Evolutionary conservation across 495 filamentous ascomycete species (phyloP).

Genomic region (Evernia prunastri): DNA sequence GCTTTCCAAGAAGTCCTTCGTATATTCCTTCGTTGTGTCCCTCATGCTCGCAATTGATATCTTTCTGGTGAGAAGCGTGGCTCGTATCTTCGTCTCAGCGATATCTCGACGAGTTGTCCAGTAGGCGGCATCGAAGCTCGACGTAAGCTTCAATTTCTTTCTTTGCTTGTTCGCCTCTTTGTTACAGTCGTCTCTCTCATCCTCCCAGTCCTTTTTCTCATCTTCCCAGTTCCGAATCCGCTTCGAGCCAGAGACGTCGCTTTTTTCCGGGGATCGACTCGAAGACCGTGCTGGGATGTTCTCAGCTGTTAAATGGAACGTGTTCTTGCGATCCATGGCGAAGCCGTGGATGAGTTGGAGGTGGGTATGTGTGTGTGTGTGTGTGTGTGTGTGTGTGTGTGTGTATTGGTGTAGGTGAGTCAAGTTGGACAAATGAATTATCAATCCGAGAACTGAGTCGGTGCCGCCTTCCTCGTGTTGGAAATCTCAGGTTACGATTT

Average conservation of each 20-base stretch:
- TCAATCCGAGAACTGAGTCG: too few relatives aligned
- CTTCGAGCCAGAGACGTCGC: not conserved
- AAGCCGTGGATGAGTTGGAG: not conserved
- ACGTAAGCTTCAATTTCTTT: not conserved
- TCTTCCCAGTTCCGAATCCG: not conserved
- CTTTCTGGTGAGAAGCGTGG: not conserved
- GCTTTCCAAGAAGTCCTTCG: not conserved
- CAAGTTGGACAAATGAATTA: too few relatives aligned
- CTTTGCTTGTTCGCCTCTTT: not conserved
- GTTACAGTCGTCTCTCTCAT: not conserved
- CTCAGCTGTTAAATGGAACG: not conserved
- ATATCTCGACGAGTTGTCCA: slow-evolving; percentile 4
- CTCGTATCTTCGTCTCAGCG: not conserved
- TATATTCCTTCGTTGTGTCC: not conserved
- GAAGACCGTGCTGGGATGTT: not conserved
- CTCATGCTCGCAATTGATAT: slow-evolving; percentile 6
- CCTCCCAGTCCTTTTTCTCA: not conserved
- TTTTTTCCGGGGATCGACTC: not conserved
- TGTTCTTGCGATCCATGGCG: not conserved
- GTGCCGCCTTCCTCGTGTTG: too few relatives aligned
- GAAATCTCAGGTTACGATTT: too few relatives aligned
- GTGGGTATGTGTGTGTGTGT: too few relatives aligned
- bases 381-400: too few relatives aligned
- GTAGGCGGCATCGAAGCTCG: slow-evolving; percentile 5
- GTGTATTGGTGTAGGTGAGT: too few relatives aligned